Conservation (phyloP, 352 stramenopile genomes). For the Globisporangium paroecandrum region DNA sequence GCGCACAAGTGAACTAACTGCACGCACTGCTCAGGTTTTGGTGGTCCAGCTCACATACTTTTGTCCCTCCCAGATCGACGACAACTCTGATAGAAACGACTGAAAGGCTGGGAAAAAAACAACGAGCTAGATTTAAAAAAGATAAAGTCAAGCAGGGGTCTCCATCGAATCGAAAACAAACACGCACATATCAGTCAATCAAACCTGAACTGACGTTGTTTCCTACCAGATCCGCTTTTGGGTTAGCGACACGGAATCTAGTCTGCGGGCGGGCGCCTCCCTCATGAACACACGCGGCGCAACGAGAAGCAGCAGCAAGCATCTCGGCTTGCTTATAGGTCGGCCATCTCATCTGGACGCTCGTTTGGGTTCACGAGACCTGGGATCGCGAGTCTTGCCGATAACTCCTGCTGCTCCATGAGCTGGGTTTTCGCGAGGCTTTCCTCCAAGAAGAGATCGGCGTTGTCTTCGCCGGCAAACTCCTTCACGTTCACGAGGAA, state of each 20-base stretch:
- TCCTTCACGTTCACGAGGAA: slow-evolving; percentile 99
- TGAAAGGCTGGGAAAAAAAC: not conserved
- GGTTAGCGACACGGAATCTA: not conserved
- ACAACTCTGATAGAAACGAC: not conserved
- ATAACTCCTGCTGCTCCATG: slow-evolving; percentile 85
- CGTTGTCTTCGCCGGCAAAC: slow-evolving; percentile 97
- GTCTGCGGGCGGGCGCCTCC: slow-evolving; percentile 1
- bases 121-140: slow-evolving; percentile 9
- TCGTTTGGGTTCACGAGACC: slow-evolving; percentile 91
- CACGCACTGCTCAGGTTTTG: not conserved
- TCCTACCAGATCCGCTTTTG: slow-evolving; percentile 1
- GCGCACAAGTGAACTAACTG: no score
- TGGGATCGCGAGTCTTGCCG: slow-evolving; percentile 83
- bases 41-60: not conserved
- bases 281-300: slow-evolving; percentile 2
- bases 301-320: slow-evolving; percentile 2
- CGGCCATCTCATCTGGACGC: slow-evolving; percentile 85
- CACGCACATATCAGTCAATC: slow-evolving; percentile 7
- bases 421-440: slow-evolving; percentile 82
- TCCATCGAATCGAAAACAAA: slow-evolving; percentile 8
- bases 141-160: slow-evolving; percentile 10
- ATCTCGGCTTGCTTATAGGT: slow-evolving; percentile 42
- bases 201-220: slow-evolving; percentile 3
- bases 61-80: not conserved
- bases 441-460: slow-evolving; percentile 96